A percentile compares a stretch with the other conserved stretches of the same genome.
Conservation (phyloP, 1,284 basidiomycete genomes). For the Sporisorium reilianum region DNA sequence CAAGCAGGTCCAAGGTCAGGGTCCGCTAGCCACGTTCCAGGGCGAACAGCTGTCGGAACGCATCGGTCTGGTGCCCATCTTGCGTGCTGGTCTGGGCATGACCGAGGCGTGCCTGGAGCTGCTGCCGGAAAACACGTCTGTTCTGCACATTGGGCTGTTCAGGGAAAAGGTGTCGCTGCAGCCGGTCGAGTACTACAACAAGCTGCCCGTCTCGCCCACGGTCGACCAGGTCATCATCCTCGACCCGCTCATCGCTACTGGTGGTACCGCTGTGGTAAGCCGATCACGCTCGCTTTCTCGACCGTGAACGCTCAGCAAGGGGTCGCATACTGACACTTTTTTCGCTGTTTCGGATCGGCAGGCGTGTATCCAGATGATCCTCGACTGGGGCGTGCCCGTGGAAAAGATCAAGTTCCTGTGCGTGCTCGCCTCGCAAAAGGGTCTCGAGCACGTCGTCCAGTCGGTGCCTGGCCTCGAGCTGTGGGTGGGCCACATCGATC, state of each 20-base stretch:
- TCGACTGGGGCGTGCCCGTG: constrained; percentile 67
- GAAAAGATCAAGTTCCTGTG: constrained; percentile 82
- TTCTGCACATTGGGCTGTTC: constrained; percentile 90
- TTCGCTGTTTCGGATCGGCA: constrained; percentile 3
- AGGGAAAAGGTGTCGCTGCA: constrained; percentile 89
- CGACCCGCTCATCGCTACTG: constrained; percentile 90
- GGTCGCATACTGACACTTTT: constrained; percentile 3
- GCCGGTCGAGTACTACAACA: constrained; percentile 78
- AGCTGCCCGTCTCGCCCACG: constrained; percentile 79
- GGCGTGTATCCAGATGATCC: constrained; percentile 66
- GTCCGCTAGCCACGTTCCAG: constrained; percentile 53
- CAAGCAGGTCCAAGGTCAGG: constrained; percentile 54
- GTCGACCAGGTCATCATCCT: constrained; percentile 86
- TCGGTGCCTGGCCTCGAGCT: constrained; percentile 86
- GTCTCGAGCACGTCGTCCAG: constrained; percentile 77
- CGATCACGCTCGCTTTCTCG: not conserved
- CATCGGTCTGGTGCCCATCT: constrained; percentile 88
- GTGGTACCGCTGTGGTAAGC: constrained; percentile 82
- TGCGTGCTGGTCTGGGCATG: constrained; percentile 95
- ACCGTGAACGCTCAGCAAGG: no score
- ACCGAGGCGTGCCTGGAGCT: constrained; percentile 82
- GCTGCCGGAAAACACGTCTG: constrained; percentile 82
- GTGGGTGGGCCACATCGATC: constrained; percentile 60
- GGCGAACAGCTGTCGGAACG: constrained; percentile 71
- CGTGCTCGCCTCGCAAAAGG: constrained; percentile 82